These are phyloP conservation scores for Rhodotorula glutinis DNA, from an alignment of 1,284 basidiomycete genomes.

Conservation along the genomic window DNA sequence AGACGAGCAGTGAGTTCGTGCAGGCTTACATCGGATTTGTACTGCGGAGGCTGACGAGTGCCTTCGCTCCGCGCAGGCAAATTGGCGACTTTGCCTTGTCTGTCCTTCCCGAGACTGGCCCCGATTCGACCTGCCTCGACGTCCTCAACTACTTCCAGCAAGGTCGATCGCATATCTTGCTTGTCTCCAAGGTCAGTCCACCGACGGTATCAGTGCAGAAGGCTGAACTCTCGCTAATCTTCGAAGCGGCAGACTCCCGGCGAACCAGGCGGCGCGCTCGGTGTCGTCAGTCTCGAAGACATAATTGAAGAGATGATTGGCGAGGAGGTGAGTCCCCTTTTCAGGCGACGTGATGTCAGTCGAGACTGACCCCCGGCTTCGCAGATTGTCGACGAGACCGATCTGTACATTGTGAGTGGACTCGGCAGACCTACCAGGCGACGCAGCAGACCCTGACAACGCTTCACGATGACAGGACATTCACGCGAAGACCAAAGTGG, in stretches of 20 bases:
- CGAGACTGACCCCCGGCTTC: no score
- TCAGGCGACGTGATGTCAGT: no score
- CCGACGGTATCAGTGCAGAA: no score
- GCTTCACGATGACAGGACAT: constrained; percentile 27
- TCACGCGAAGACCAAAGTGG: constrained; percentile 42
- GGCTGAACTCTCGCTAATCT: no score
- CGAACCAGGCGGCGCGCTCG: constrained; percentile 50
- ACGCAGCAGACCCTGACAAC: background rate
- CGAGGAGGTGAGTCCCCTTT: constrained; percentile 67
- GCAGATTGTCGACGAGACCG: constrained; percentile 42
- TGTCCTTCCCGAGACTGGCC: constrained; percentile 85
- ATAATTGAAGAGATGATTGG: constrained; percentile 73
- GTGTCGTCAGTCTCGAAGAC: constrained; percentile 52
- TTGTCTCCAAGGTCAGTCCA: constrained; percentile 64
- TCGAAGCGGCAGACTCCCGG: constrained; percentile 48
- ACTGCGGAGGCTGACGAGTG: no score
- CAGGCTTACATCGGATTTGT: constrained; percentile 26
- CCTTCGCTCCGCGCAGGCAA: constrained; percentile 9
- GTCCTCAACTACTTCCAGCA: constrained; percentile 65
- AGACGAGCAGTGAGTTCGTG: constrained; percentile 70
- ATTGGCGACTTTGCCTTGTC: constrained; percentile 50
- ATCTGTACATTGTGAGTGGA: constrained; percentile 36
- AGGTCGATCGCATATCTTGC: constrained; percentile 84
- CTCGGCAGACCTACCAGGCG: background rate
- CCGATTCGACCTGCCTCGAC: constrained; percentile 78